A percentile compares a stretch with the other conserved stretches of the same genome.
phyloP scores from a whole-genome alignment of 352 stramenopile species.

The Sclerospora graminicola region DNA sequence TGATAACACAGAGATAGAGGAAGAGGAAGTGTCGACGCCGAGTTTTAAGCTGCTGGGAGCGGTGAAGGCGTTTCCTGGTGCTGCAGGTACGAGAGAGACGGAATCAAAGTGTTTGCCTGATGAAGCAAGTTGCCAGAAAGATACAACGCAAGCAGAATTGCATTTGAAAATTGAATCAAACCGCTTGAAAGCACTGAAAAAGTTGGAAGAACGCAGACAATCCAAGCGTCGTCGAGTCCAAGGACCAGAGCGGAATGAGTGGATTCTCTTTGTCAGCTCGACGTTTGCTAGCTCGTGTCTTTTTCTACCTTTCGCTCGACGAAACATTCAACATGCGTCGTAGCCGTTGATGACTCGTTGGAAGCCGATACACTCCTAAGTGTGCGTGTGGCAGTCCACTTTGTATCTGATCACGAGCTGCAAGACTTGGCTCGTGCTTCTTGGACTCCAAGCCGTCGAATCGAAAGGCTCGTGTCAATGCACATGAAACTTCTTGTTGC shows the following conservation, averaged over 20 bases:
- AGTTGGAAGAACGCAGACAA: constrained; percentile 35
- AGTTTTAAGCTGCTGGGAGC: constrained; percentile 15
- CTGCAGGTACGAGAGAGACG: background rate
- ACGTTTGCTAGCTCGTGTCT: constrained; percentile 16
- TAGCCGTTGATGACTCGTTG: constrained; percentile 31
- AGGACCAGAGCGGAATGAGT: constrained; percentile 4
- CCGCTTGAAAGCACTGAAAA: constrained; percentile 41
- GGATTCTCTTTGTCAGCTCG: constrained; percentile 23
- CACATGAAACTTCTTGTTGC: constrained; percentile 49
- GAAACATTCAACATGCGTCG: constrained; percentile 7
- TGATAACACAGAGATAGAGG: background rate
- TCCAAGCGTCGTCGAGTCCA: constrained; percentile 9
- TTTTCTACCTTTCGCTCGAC: constrained; percentile 12
- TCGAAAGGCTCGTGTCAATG: constrained; percentile 23
- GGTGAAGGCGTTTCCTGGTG: background rate
- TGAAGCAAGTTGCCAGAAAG: background rate
- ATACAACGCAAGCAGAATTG: constrained; percentile 9
- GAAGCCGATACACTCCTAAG: constrained; percentile 43
- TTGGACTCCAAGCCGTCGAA: constrained; percentile 18
- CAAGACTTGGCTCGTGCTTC: constrained; percentile 9
- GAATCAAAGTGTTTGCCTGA: background rate
- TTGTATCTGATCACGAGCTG: constrained; percentile 16
- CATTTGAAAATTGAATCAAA: constrained; percentile 64
- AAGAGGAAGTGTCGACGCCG: constrained; percentile 6
- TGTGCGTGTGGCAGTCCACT: constrained; percentile 21